Conservation (phyloP, 1,284 basidiomycete species). For the Mycena citricolor region DNA sequence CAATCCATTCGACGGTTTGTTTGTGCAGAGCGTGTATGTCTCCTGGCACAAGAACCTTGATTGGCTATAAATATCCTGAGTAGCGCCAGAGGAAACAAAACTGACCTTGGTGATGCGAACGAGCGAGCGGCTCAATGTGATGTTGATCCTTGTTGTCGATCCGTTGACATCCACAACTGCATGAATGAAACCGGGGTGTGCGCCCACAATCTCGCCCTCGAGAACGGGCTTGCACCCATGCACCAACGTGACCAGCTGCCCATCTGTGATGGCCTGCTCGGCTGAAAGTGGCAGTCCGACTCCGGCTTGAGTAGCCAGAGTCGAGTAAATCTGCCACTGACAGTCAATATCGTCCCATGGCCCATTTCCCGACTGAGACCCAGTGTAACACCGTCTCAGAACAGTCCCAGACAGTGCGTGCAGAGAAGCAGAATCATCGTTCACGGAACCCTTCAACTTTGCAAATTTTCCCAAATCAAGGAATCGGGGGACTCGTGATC, state of each 20-base stretch:
- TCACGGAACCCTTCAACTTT: constrained; percentile 10
- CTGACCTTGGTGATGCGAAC: constrained; percentile 12
- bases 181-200: constrained; percentile 4
- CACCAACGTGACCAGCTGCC: constrained; percentile 13
- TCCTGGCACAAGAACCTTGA: constrained; percentile 11
- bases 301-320: neutral
- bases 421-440: constrained; percentile 4
- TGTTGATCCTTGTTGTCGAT: constrained; percentile 10
- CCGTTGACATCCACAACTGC: constrained; percentile 4
- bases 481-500: neutral
- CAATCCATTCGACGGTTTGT: constrained; percentile 17
- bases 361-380: no score
- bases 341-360: constrained; percentile 14
- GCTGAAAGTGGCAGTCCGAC: constrained; percentile 7
- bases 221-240: constrained; percentile 15
- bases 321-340: constrained; percentile 12
- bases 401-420: constrained; percentile 10
- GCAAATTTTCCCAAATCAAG: constrained; percentile 13
- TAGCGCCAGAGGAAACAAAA: neutral
- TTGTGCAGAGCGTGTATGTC: constrained; percentile 11
- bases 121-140: constrained; percentile 8
- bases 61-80: neutral
- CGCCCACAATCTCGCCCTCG: constrained; percentile 6
- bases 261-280: constrained; percentile 1
- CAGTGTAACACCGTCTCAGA: neutral